Percentiles rank a stretch among this genome's conserved stretches.
Evolutionary conservation across 169 alveolate genomes (phyloP).

Genomic region (Cryptosporidium sp.): DNA sequence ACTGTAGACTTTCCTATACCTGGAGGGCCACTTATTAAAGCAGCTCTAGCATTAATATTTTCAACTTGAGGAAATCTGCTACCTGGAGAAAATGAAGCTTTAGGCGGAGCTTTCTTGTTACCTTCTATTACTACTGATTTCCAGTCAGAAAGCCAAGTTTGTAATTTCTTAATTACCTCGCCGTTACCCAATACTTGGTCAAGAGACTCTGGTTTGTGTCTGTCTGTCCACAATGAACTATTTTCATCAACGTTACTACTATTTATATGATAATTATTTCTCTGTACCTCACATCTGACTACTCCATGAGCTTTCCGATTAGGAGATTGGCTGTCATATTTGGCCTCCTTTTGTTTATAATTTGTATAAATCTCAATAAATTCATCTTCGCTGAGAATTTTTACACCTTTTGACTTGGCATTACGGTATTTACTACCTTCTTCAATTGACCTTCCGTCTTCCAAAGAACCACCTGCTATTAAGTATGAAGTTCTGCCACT

Average conservation of each 20-base stretch:
- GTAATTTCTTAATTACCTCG: slow-evolving; percentile 85
- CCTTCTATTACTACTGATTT: slow-evolving; percentile 90
- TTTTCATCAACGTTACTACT: neutral
- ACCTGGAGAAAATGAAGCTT: slow-evolving; percentile 73
- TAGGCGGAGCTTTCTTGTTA: slow-evolving; percentile 34
- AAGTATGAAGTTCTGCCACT: slow-evolving; percentile 90
- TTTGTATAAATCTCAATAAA: slow-evolving; percentile 80
- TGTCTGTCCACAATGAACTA: slow-evolving; percentile 90
- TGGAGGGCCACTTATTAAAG: slow-evolving; percentile 97
- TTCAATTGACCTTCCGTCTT: slow-evolving; percentile 93
- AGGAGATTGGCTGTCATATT: slow-evolving; percentile 32
- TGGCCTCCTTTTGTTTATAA: slow-evolving; percentile 64
- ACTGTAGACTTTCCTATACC: slow-evolving; percentile 99
- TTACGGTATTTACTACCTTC: slow-evolving; percentile 91
- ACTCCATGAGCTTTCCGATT: slow-evolving; percentile 28
- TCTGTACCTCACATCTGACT: neutral
- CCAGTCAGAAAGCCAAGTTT: slow-evolving; percentile 95
- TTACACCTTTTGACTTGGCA: slow-evolving; percentile 82
- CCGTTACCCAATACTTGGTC: slow-evolving; percentile 93
- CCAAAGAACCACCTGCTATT: slow-evolving; percentile 92
- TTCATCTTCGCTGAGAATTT: slow-evolving; percentile 84
- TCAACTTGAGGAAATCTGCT: slow-evolving; percentile 71
- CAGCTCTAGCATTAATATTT: slow-evolving; percentile 92
- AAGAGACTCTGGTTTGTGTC: slow-evolving; percentile 92
- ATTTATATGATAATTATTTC: neutral